Base-by-base conservation (phyloP, 2,329 filamentous ascomycete species). In the Penicillium sp. region DNA sequence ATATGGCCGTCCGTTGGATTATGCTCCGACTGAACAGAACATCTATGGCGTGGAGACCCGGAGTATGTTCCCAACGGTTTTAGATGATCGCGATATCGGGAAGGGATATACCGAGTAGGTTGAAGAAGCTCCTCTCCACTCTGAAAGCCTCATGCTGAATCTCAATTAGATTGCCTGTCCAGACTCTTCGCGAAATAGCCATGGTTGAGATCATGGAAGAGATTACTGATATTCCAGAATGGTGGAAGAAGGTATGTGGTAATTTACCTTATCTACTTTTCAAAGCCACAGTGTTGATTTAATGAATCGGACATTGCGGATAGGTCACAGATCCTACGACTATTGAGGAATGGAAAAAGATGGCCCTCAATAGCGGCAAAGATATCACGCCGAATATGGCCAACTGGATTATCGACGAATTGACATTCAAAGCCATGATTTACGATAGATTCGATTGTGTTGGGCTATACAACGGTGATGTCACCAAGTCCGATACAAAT, bases 401-500 rank as follows among this genome's bases (percentile, higher is more conserved):
- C 6, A 59, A 74, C 8, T 72, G 71, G 66, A 69, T 76, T 52
- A 70, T 83, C 23, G 60, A 70, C 7, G 82, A 85, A 59, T 73
- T 85, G 0, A 73, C 70, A 11, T 76, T 75, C 62, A 84, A 85
- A 61, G 80, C 81, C 1, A 63, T 61, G n/a, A 65, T 77, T n/a
- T 77, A 77, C 54, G 66, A 76, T 48, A 52, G 71, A 4, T 72
- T 71, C 14, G 67, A 73, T 1, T 68, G 80, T 10, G 63, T 83
- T 8, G 71, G 73, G 4, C 74, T 78, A 1, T 71, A 83, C 18
- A 81, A 84, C 49, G 72, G 74, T 2, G 73, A 75, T 28, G 71
- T 84, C 4, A 78, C 77, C 57, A 87, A 87, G 63, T 82, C 83
- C 0, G 83, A 87, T 65, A 68, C 58, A 1, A 65, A 76, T 2